Percentiles rank a stretch among this genome's conserved stretches.
These are phyloP conservation scores for Daldinia childiae DNA, from an alignment of 495 filamentous ascomycete species.

Conservation along the genomic window DNA sequence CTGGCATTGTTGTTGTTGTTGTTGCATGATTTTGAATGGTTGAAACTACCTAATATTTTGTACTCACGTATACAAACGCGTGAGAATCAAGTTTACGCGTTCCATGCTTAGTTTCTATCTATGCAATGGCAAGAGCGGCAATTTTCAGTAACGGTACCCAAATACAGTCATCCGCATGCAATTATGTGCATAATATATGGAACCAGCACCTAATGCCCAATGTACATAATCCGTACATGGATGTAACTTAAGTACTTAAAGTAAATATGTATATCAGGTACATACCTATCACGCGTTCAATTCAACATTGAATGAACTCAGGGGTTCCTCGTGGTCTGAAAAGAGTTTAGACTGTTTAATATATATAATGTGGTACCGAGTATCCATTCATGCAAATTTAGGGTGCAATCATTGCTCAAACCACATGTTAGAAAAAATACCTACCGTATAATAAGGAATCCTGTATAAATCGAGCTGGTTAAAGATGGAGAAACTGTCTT, in stretches of 20 bases:
- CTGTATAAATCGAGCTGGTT: no score
- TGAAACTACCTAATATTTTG: not conserved
- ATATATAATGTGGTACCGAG: not conserved
- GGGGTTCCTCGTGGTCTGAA: slow-evolving; percentile 26
- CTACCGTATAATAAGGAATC: not conserved
- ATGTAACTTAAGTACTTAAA: not conserved
- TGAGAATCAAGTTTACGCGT: slow-evolving; percentile 28
- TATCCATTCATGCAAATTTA: not conserved
- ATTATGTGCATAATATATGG: no score
- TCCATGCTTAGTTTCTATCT: not conserved
- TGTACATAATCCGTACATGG: not conserved
- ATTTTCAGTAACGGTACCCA: not conserved
- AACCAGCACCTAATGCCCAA: not conserved
- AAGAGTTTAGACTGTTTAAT: not conserved
- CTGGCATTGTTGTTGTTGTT: slow-evolving; percentile 9
- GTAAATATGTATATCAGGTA: not conserved
- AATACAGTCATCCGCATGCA: no score
- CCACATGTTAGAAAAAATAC: not conserved
- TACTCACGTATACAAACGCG: not conserved
- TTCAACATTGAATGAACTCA: slow-evolving; percentile 27
- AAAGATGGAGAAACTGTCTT: no score
- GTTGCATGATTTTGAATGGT: slow-evolving; percentile 21
- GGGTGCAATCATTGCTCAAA: not conserved
- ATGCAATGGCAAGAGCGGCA: slow-evolving; percentile 33
- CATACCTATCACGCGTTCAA: no score